Evolutionary conservation across 257 asterid genomes (phyloP), one percentile per base, ranked within the genome.

Genomic region (Petunia axillaris): DNA sequence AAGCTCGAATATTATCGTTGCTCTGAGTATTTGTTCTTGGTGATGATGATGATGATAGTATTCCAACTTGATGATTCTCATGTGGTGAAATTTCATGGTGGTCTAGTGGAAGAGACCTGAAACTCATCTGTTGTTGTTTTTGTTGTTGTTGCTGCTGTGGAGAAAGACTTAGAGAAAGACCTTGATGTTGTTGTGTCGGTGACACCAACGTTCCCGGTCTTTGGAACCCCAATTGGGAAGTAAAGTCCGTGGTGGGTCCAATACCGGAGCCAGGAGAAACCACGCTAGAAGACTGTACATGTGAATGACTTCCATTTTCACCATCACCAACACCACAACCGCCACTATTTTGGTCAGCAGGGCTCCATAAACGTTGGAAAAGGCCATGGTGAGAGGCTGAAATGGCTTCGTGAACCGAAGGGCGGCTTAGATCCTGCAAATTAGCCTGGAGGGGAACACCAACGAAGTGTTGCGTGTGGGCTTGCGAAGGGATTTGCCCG

Each of bases 111-210:
- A 83, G 79, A 83, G 86, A 63, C 80, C 83, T 36, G 16, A 74
- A 85, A n/a, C 68, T 86, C 13, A 84, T 50, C 1, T 52, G 55
- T 8, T 50, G 55, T 52, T 39, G 62, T 77, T 83, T 35, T 8
- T 77, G 84, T 3, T 67, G 82, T 48, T 86, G 92, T 66, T 83
- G 75, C 48, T 85, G 91, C 68, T 81, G 89, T 4, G 90, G 76
- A 0, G 94, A 88, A 50, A 91, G 97, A 81, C 91, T 91, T 43
- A 93, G 82, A 10, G 94, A 93, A 77, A 93, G 83, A 46, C 91
- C 91, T 14, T 88, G 90, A 15, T 86, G 91, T 6, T 48, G 81
- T 7, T 41, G 64, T 44, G 59, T 25, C 11, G 81, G 81, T 43
- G 81, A 77, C 43, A 77, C 57, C 48, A 77, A 60, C 48, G 25